Evolutionary conservation across 352 stramenopile genomes (phyloP), one percentile per base, ranked within the genome.

Genomic region (Phytophthora citricola): DNA sequence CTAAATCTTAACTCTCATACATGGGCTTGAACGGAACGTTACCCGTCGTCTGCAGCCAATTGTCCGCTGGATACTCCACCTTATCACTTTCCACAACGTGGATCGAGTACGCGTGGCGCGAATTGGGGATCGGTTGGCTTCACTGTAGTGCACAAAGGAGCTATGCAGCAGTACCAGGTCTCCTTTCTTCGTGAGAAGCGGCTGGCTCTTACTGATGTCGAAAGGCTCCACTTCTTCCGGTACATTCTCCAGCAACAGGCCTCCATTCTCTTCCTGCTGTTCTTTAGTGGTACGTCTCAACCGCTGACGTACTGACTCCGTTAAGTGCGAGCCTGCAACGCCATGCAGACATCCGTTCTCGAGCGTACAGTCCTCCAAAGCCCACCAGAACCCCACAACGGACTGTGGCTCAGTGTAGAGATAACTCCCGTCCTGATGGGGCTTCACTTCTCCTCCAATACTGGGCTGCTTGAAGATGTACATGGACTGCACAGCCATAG

Each of bases 401-500:
- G 94, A 98, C 77, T 98, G 96, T 15, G 97, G 95, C 69, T 97
- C 84, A 17, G 97, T 99, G 76, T 92, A 97, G n/a, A 99, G 83
- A 69, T 98, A 99, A 27, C 92, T 98, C 11, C 92, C 97, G 78
- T 99, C 97, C 77, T 99, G 97, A 83, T 99, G 97, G n/a, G 90
- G 81, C 50, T 90, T 93, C 0, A 99, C 95, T 41, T 97, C 92
- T 34, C 94, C 95, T 32, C 97, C 95, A 53, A 98, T 97, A 32
- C 76, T 82, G 17, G 92, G 88, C 71, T 98, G 91, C 73, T 99
- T 99, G 81, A 98, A 98, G 73, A 99, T 98, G 76, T 98, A 99
- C 97, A 99, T 99, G 49, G 79, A 96, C 69, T 98, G 94, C 50
- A 97, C 94, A 1, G 96, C 81, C 31, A 98, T 81, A 2, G 97